A percentile compares a stretch with the other conserved stretches of the same genome.
Conservation (phyloP, 1,284 basidiomycete species). For the Anthracocystis setariae region DNA sequence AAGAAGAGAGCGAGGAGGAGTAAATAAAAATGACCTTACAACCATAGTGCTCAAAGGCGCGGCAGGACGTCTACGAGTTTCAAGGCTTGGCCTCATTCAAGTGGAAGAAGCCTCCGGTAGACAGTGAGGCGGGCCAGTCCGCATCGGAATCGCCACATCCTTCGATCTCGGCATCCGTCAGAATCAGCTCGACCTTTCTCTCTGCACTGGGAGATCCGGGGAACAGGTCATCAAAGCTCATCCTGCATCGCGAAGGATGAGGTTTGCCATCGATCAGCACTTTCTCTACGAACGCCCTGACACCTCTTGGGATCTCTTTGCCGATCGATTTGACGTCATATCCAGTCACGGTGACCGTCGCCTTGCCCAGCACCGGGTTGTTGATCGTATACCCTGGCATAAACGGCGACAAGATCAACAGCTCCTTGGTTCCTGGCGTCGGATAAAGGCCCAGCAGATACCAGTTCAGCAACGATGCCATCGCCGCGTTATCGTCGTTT, state of each 20-base stretch:
- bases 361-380: slow-evolving; percentile 50
- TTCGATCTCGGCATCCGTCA: slow-evolving; percentile 33
- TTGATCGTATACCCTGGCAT: slow-evolving; percentile 54
- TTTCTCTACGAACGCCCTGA: slow-evolving; percentile 36
- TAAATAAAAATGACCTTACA: neutral
- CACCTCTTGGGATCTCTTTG: slow-evolving; percentile 24
- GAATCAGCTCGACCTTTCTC: slow-evolving; percentile 37
- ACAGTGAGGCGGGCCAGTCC: slow-evolving; percentile 36
- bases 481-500: slow-evolving; percentile 75
- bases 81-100: slow-evolving; percentile 5
- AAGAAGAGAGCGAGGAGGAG: slow-evolving; percentile 29
- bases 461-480: slow-evolving; percentile 76
- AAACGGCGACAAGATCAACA: slow-evolving; percentile 57
- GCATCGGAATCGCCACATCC: slow-evolving; percentile 21
- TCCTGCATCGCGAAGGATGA: slow-evolving; percentile 38
- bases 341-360: slow-evolving; percentile 44
- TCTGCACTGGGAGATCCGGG: slow-evolving; percentile 23
- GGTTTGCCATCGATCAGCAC: slow-evolving; percentile 41
- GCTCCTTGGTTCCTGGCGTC: slow-evolving; percentile 69
- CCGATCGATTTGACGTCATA: slow-evolving; percentile 42
- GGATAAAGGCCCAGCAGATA: slow-evolving; percentile 74
- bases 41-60: neutral
- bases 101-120: slow-evolving; percentile 36
- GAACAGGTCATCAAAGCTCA: slow-evolving; percentile 49
- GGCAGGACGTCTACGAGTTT: neutral